Evolutionary conservation across 176 grass and related monocot genomes (phyloP).

Genomic region (Triticum turgidum): DNA sequence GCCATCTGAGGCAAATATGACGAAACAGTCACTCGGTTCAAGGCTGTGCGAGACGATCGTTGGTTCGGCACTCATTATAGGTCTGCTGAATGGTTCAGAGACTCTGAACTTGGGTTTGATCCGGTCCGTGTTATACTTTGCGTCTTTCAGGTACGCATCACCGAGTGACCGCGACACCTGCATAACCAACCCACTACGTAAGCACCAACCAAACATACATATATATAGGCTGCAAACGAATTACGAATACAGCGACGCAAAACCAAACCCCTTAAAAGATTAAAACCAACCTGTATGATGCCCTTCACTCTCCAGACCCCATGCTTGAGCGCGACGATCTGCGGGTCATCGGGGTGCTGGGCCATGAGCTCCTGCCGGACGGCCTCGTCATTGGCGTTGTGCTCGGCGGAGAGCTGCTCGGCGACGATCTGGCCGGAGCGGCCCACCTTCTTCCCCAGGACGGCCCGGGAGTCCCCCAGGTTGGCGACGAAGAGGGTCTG

Average conservation of each 20-base stretch:
- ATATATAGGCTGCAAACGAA: constrained; percentile 11
- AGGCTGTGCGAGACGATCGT: constrained; percentile 64
- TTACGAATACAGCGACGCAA: not conserved
- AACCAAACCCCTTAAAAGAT: not conserved
- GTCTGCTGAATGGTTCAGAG: constrained; percentile 63
- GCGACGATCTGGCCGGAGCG: constrained; percentile 59
- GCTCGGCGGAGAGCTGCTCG: constrained; percentile 72
- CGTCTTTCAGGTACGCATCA: constrained; percentile 77
- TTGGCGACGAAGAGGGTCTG: constrained; percentile 70
- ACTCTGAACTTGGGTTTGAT: constrained; percentile 89
- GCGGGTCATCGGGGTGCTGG: constrained; percentile 70
- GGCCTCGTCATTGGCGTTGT: constrained; percentile 78
- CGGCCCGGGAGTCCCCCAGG: constrained; percentile 75
- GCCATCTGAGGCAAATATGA: constrained; percentile 95
- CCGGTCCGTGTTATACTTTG: constrained; percentile 64
- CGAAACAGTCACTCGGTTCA: constrained; percentile 71
- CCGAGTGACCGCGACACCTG: constrained; percentile 93
- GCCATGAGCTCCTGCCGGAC: constrained; percentile 77
- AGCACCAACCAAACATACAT: constrained; percentile 20
- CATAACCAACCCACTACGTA: constrained; percentile 9
- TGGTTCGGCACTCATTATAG: constrained; percentile 69
- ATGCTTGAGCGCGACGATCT: constrained; percentile 86
- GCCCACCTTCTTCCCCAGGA: constrained; percentile 70
- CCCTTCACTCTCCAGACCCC: constrained; percentile 93
- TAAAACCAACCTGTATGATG: constrained; percentile 80